Conservation (phyloP, 2,329 filamentous ascomycete species). For the Tolypocladium tropicale region DNA sequence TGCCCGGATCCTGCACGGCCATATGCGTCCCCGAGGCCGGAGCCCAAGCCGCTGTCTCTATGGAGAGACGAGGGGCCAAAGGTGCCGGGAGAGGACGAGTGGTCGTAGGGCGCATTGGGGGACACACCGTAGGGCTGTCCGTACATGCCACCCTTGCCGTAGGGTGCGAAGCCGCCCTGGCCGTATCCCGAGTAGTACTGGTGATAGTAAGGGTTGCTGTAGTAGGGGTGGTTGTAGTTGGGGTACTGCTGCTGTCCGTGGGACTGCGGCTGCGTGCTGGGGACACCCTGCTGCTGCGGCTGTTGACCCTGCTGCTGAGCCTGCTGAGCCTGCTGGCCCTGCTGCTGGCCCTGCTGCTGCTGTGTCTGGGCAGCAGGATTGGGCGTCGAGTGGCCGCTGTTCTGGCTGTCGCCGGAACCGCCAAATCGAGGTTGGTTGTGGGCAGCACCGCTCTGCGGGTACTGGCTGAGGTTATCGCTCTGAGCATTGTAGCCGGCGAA, state of each 20-base stretch:
- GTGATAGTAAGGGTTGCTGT: slow-evolving; percentile 51
- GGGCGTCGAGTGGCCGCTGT: slow-evolving; percentile 83
- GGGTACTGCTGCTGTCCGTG: slow-evolving; percentile 40
- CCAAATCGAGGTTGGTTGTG: slow-evolving; percentile 50
- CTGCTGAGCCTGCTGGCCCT: slow-evolving; percentile 30
- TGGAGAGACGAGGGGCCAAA: slow-evolving; percentile 46
- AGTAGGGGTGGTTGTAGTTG: slow-evolving; percentile 48
- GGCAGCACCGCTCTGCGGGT: slow-evolving; percentile 57
- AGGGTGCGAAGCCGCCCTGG: slow-evolving; percentile 42
- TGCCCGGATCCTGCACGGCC: slow-evolving; percentile 40
- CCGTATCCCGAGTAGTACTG: slow-evolving; percentile 48
- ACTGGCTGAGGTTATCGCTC: slow-evolving; percentile 55
- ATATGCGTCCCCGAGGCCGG: slow-evolving; percentile 42
- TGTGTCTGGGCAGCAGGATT: slow-evolving; percentile 59
- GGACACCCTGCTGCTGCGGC: slow-evolving; percentile 31
- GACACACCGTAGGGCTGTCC: slow-evolving; percentile 47
- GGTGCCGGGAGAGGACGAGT: slow-evolving; percentile 41
- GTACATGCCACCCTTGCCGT: slow-evolving; percentile 45
- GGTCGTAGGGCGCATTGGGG: slow-evolving; percentile 46
- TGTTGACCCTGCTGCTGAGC: slow-evolving; percentile 24
- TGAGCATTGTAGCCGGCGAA: slow-evolving; percentile 66
- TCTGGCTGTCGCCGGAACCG: slow-evolving; percentile 57
- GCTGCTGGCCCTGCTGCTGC: slow-evolving; percentile 22
- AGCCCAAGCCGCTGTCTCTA: slow-evolving; percentile 37
- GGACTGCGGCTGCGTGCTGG: slow-evolving; percentile 32